Evolutionary conservation across 169 alveolate species (phyloP).

Genomic region (Prorocentrum cordatum): DNA sequence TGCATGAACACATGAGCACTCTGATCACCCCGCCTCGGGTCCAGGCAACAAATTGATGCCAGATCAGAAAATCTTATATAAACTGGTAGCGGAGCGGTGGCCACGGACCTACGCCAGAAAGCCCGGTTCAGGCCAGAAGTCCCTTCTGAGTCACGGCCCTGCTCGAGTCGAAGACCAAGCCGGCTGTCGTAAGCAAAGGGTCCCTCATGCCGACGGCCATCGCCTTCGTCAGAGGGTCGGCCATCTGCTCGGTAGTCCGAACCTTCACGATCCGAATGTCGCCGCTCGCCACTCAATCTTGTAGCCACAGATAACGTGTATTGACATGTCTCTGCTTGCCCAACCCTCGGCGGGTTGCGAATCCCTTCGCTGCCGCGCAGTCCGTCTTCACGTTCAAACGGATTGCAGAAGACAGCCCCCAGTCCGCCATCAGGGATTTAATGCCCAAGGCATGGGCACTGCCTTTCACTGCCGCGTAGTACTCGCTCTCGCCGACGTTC

Average conservation of each 20-base stretch:
- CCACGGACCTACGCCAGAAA: too few relatives aligned
- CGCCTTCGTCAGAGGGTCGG: background rate
- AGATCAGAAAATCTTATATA: too few relatives aligned
- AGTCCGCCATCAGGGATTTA: background rate
- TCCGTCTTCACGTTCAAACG: background rate
- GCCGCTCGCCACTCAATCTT: background rate
- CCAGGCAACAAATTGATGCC: too few relatives aligned
- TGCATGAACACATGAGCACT: too few relatives aligned
- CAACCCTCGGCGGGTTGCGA: background rate
- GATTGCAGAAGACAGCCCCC: background rate
- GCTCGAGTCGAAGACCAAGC: too few relatives aligned
- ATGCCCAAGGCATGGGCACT: background rate
- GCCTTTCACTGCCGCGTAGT: conserved; percentile 2
- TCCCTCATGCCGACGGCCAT: too few relatives aligned
- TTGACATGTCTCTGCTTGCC: background rate
- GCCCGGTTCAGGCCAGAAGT: too few relatives aligned
- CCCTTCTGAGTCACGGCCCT: too few relatives aligned
- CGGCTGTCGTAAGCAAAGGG: too few relatives aligned
- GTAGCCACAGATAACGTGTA: background rate
- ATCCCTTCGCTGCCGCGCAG: background rate
- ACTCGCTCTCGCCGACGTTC: background rate
- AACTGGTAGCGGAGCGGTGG: too few relatives aligned
- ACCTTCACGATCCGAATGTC: background rate
- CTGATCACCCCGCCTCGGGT: too few relatives aligned
- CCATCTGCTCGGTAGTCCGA: background rate